Conservation (phyloP, 192 early-diverging fungal genomes). For the Backusella liffmaniae region DNA sequence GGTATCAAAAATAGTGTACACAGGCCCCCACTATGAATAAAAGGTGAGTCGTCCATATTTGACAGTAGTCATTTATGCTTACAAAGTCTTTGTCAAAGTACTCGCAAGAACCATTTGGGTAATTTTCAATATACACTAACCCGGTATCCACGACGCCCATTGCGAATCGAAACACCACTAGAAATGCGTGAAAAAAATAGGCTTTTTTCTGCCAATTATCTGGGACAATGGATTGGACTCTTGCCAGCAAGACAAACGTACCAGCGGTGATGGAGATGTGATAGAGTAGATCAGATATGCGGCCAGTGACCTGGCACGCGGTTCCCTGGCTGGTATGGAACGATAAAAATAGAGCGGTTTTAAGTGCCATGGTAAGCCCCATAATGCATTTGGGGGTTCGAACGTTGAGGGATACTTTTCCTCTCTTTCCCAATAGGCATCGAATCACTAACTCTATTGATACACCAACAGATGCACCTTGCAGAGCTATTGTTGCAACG, state of each 20-base stretch:
- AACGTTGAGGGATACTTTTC: not conserved
- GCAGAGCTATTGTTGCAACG: not conserved
- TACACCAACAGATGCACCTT: slow-evolving; percentile 2
- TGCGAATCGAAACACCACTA: not conserved
- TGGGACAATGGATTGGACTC: not conserved
- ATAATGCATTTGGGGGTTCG: not conserved
- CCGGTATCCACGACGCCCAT: not conserved
- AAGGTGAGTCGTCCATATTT: not conserved
- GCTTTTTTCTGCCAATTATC: not conserved
- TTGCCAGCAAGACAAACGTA: not conserved
- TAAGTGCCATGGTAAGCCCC: not conserved
- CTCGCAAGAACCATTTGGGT: not conserved
- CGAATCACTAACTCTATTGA: not conserved
- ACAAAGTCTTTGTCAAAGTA: not conserved
- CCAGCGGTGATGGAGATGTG: not conserved
- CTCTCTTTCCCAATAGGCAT: not conserved
- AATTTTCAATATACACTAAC: not conserved
- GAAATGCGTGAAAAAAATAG: not conserved
- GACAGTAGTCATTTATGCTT: not conserved
- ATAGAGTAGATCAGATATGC: not conserved
- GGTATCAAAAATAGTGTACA: not conserved
- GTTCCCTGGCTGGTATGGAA: not conserved
- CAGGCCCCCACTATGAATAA: not conserved
- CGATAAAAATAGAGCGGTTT: not conserved
- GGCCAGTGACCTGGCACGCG: not conserved